Evolutionary conservation across 2,329 filamentous ascomycete species (phyloP), one percentile per base, ranked within the genome.

Genomic region (Nemania sp.): DNA sequence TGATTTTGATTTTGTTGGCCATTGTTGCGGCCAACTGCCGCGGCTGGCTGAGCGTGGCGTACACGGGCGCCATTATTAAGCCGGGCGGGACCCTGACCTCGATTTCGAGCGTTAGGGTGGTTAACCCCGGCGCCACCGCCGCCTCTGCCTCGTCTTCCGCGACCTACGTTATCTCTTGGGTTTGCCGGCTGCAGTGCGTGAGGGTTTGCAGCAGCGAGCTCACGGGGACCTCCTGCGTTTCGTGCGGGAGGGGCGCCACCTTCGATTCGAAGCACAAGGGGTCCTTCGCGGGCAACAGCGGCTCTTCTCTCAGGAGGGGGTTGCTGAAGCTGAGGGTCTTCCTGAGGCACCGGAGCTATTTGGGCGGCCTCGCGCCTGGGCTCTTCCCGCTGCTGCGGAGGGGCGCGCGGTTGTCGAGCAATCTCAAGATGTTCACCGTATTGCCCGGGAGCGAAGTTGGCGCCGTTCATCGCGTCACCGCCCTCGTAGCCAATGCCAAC

Each of bases 201-300:
- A 51, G 61, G 41, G 45, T 61, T 64, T 29, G 51, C 62, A 45
- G 41, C 27, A 18, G 64, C 75, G 29, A 70, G 72, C 20, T 71
- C 72, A 45, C 74, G 79, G 49, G 47, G 57, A 56, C 70, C 76
- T 47, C 64, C 73, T 60, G 71, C 60, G 41, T 60, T 67, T 58
- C 58, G 71, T 52, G 68, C 75, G 38, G 73, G 73, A 35, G 77
- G 76, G 52, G 77, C 77, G 52, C 75, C 78, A 22, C 82, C 81
- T 45, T 84, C 82, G 29, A 89, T 84, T 32, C 87, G 82, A 32
- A 89, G 82, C 13, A 89, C 86, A 11, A 88, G 81, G 4, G 87
- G 87, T 1, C 84, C 87, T 73, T 89, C 87, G 2, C 84, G 84
- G 49, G 84, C 86, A n/a, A 88, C 82, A 20, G 76, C 81, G 54